A percentile compares a stretch with the other conserved stretches of the same genome.
These are phyloP conservation scores for Theileria orientalis DNA, from an alignment of 169 alveolate genomes.

Conservation along the genomic window DNA sequence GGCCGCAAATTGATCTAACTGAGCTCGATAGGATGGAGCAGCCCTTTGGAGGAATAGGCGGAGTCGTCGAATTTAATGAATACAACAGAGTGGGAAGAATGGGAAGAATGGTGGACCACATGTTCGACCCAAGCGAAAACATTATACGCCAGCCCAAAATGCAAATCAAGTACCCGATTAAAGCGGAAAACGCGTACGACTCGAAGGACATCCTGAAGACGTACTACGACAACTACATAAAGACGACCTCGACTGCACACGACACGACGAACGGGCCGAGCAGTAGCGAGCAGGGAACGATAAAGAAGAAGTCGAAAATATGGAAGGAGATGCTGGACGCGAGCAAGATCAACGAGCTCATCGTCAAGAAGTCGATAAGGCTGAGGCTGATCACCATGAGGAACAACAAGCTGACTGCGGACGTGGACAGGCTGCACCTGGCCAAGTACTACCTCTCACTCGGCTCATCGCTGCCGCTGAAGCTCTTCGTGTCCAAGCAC, in stretches of 20 bases:
- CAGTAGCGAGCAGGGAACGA: not conserved
- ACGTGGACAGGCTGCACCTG: slow-evolving; percentile 15
- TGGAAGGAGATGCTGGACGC: slow-evolving; percentile 20
- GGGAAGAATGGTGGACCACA: too few relatives aligned
- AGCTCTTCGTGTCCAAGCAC: slow-evolving; percentile 9
- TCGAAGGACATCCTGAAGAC: not conserved
- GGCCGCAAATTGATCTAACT: too few relatives aligned
- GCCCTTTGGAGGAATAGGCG: too few relatives aligned
- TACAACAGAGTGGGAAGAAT: too few relatives aligned
- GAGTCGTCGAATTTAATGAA: too few relatives aligned
- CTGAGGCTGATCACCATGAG: slow-evolving; percentile 1
- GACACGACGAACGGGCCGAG: not conserved
- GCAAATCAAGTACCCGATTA: too few relatives aligned
- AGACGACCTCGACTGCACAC: not conserved
- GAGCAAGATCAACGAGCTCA: slow-evolving; percentile 3
- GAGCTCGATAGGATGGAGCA: too few relatives aligned
- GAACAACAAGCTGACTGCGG: slow-evolving; percentile 2
- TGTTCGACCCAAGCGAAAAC: too few relatives aligned
- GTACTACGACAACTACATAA: not conserved
- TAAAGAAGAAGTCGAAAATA: not conserved
- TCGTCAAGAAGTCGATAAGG: slow-evolving; percentile 11
- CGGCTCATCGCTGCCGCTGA: not conserved
- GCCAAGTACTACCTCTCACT: slow-evolving; percentile 25
- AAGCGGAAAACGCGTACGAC: too few relatives aligned
- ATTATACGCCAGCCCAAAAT: too few relatives aligned